Conservation (phyloP, 441 rosid genomes). For the Gossypium gossypioides region DNA sequence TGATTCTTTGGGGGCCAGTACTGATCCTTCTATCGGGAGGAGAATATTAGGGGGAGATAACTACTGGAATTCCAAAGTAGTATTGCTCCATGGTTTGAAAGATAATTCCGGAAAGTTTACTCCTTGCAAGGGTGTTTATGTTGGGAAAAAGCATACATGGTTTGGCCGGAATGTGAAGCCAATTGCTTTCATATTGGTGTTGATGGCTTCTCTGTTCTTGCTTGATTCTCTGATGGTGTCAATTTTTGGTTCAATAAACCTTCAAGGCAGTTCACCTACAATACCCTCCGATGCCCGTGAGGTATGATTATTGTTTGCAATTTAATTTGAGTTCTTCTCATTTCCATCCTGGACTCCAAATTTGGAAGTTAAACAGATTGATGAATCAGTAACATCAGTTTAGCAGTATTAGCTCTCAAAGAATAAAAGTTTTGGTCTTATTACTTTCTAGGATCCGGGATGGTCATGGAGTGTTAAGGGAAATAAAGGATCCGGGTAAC, state of each 20-base stretch:
- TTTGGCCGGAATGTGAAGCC: slow-evolving; percentile 39
- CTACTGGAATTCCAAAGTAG: slow-evolving; percentile 29
- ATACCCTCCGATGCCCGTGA: slow-evolving; percentile 21
- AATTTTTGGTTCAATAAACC: slow-evolving; percentile 39
- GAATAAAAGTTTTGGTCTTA: too few relatives aligned
- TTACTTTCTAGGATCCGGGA: too few relatives aligned
- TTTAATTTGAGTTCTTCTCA: background rate
- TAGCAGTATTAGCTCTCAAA: too few relatives aligned
- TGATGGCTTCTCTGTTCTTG: slow-evolving; percentile 41
- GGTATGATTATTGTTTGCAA: slow-evolving; percentile 30
- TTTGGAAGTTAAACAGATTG: too few relatives aligned
- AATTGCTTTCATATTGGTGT: slow-evolving; percentile 35
- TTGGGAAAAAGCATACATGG: slow-evolving; percentile 46
- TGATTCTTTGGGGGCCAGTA: slow-evolving; percentile 30
- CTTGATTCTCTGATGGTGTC: slow-evolving; percentile 62
- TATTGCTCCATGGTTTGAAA: slow-evolving; percentile 36
- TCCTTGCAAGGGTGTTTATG: slow-evolving; percentile 30
- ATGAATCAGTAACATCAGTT: too few relatives aligned
- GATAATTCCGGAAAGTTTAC: slow-evolving; percentile 36
- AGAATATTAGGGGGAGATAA: slow-evolving; percentile 39
- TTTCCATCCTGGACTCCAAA: background rate
- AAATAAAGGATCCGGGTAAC: background rate
- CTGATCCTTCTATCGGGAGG: slow-evolving; percentile 50
- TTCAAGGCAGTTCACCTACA: slow-evolving; percentile 32
- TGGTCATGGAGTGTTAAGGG: background rate